Evolutionary conservation across 192 early-diverging fungal species (phyloP), one percentile per base, ranked within the genome.

Genomic region (Coemansia erecta): DNA sequence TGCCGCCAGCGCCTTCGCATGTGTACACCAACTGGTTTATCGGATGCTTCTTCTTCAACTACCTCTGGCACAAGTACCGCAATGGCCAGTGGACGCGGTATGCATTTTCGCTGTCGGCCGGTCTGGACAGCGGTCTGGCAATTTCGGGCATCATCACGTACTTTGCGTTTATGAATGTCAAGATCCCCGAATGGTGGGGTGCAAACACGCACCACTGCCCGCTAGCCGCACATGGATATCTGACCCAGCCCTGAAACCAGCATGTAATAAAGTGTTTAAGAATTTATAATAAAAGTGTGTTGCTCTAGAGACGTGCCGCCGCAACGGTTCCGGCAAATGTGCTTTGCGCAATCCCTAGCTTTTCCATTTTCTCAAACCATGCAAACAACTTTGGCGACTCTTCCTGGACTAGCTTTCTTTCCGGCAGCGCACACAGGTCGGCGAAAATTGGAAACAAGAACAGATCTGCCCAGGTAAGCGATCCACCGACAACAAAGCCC

Each of bases 1-100:
- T 82, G 66, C 87, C 89, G 2, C 84, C 87, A 0, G 87, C 84
- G 0, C 76, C 81, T 0, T 77, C 85, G 9, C 73, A 80, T 17
- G 70, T 73, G 17, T 74, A 78, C 50, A 73, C 74, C 19, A 70
- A 71, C 53, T 77, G 68, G 66, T 79, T 82, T 49, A 77, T 83
- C 65, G 49, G 83, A 3, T 86, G 85, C 4, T 86, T 89, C 72
- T 64, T 90, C 52, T 87, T 87, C 58, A 91, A 91, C 69, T 89
- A 81, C 58, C 73, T 78, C 41, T 82, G 87, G 70, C 85, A 89
- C 68, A 82, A 85, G 53, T 80, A 82, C 46, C 72, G 78, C 59
- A 80, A 81, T 31, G 73, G 53, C 11, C 90, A 87, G 84, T 94
- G 82, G 73, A 68, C 63, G 43, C 63, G 73, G 33, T 85, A 84